Base-by-base conservation (phyloP, 2,329 filamentous ascomycete species). In the Calonectria honghensis region DNA sequence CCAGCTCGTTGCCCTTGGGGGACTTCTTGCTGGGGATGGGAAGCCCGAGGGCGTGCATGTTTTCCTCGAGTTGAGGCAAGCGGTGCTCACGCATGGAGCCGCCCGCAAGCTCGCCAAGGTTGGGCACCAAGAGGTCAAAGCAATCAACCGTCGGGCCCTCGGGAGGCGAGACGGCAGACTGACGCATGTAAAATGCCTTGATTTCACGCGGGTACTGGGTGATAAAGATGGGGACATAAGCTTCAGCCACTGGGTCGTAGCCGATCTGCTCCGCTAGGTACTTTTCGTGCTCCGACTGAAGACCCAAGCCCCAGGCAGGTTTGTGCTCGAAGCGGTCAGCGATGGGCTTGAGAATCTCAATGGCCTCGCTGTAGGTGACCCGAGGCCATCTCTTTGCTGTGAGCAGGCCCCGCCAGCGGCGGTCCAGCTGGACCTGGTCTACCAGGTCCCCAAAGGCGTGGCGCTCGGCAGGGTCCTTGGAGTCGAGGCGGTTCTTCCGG, bases 201-300 rank as follows among this genome's bases (percentile, higher is more conserved):
- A 97, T 92, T 63, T 89, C 88, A 77, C 91, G 91, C n/a, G 97
- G 97, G 83, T 98, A 99, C 84, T 98, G 90, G 18, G 96, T 98
- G 77, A 99, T 93, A 83, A 98, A 98, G 57, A 98, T 89, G 10
- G 97, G 97, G 63, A 90, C 87, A 78, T 84, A 84, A 51, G 87
- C 86, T 37, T 87, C 85, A 61, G 86, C 86, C n/a, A 87, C 85
- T 66, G 84, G 76, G 70, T 85, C 82, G 63, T 86, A 87, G 32
- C 93, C 93, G 57, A 96, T 82, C 32, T 87, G 87, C 68, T 91
- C 89, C 63, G 97, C 96, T 69, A 99, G 90, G 83, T 93, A 98
- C 82, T 93, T 95, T 86, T 99, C 97, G 86, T 99, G 97, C 84
- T 98, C 96, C 2, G 96, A 94, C 81, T 97, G 95, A 37, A 99